phyloP scores from a whole-genome alignment of 176 grass and related monocot genomes.

The Bromus sterilis region DNA sequence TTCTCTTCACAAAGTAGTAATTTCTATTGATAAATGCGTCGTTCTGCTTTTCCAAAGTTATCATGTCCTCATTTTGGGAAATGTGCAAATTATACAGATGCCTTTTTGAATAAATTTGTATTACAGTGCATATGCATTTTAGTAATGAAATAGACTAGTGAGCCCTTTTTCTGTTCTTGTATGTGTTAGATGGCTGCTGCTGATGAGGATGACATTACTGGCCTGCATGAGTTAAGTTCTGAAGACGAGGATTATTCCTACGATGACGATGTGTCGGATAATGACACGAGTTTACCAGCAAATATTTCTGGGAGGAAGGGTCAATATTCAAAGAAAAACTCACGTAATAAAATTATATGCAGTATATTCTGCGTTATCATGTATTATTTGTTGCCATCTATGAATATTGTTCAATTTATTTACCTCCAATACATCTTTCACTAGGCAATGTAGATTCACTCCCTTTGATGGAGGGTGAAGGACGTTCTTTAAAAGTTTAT shows the following conservation, averaged over 20 bases:
- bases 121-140: conserved; percentile 18
- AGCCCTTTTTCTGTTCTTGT: background rate
- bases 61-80: background rate
- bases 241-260: conserved; percentile 94
- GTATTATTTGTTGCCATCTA: background rate
- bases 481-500: conserved; percentile 63
- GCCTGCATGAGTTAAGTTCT: conserved; percentile 68
- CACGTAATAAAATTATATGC: conserved; percentile 49
- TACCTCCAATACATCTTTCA: conserved; percentile 20
- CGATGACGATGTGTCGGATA: conserved; percentile 81
- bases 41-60: background rate
- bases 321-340: conserved; percentile 77
- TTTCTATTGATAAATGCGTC: background rate
- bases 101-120: background rate
- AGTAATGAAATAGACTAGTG: background rate
- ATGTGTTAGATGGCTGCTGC: conserved; percentile 86
- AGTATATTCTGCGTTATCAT: conserved; percentile 10
- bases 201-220: conserved; percentile 75
- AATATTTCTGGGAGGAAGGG: conserved; percentile 49
- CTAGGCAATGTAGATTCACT: conserved; percentile 55
- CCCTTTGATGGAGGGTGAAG: conserved; percentile 98
- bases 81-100: background rate
- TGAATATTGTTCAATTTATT: conserved; percentile 23
- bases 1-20: background rate
- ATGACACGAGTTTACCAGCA: conserved; percentile 53